These are phyloP conservation scores for Eimeria brunetti DNA, from an alignment of 169 alveolate species.

Conservation along the genomic window DNA sequence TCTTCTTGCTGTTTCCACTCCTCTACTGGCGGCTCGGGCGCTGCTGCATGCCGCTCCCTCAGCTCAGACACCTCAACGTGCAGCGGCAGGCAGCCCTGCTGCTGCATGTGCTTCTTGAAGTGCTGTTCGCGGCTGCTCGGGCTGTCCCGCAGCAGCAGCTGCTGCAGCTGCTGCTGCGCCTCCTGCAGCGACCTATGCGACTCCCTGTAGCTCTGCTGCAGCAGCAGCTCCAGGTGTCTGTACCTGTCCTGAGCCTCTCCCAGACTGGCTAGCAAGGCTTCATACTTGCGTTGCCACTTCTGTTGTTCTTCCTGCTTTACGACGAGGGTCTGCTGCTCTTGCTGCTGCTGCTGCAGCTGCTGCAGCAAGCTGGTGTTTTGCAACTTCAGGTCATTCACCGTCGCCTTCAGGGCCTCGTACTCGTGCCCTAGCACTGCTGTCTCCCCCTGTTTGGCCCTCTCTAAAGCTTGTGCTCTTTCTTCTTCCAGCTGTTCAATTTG, in stretches of 20 bases:
- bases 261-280: slow-evolving; percentile 8
- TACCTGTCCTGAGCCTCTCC: slow-evolving; percentile 35
- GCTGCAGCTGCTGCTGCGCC: slow-evolving; percentile 58
- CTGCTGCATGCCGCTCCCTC: slow-evolving; percentile 17
- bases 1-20: not conserved
- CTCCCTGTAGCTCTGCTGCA: not conserved
- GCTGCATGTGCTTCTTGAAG: not conserved
- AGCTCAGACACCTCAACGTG: not conserved
- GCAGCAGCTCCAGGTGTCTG: not conserved
- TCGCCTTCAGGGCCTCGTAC: slow-evolving; percentile 13
- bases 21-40: not conserved
- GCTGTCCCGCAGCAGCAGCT: not conserved
- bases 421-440: not conserved
- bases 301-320: not conserved
- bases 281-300: slow-evolving; percentile 15
- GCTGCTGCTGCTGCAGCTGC: not conserved
- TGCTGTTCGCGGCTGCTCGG: slow-evolving; percentile 1
- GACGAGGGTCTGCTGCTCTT: not conserved
- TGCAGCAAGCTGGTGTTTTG: slow-evolving; percentile 9
- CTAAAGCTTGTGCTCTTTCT: not conserved
- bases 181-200: slow-evolving; percentile 32
- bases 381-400: slow-evolving; percentile 8
- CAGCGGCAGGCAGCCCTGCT: slow-evolving; percentile 5
- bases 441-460: not conserved
- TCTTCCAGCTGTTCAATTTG: slow-evolving; percentile 26